These are phyloP conservation scores for Serpula lacrymans DNA, from an alignment of 768 basidiomycete species.

Conservation along the genomic window DNA sequence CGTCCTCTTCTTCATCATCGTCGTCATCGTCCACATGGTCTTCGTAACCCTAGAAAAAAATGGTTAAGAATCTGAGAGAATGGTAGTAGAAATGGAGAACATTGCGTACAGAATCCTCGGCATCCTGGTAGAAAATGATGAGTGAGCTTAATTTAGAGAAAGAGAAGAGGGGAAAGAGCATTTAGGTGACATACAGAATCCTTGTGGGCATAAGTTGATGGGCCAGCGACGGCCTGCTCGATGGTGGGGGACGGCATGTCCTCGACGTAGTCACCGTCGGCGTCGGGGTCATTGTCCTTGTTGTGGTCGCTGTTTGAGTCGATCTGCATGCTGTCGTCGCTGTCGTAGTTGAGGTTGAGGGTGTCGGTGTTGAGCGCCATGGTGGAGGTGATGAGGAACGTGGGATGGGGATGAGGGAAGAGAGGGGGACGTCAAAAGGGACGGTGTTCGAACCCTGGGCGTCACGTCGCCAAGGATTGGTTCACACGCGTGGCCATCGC, in stretches of 20 bases:
- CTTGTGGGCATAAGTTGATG: conserved; percentile 46
- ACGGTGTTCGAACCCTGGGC: not conserved
- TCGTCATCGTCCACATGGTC: conserved; percentile 44
- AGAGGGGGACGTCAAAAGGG: no score
- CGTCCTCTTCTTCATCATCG: conserved; percentile 63
- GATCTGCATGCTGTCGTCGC: conserved; percentile 65
- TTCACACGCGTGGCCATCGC: conserved; percentile 40
- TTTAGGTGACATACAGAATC: conserved; percentile 50
- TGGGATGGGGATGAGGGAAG: conserved; percentile 30
- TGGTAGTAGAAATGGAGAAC: conserved; percentile 13
- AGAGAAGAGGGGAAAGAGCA: conserved; percentile 13
- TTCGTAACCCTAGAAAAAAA: conserved; percentile 60
- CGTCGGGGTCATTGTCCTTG: conserved; percentile 42
- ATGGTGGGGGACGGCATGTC: conserved; percentile 34
- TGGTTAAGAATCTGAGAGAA: conserved; percentile 21
- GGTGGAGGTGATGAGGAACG: conserved; percentile 29
- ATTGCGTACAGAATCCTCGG: conserved; percentile 27
- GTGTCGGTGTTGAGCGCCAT: conserved; percentile 38
- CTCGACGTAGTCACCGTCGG: conserved; percentile 46
- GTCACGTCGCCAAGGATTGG: conserved; percentile 37
- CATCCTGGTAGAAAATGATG: conserved; percentile 15
- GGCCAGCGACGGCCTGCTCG: conserved; percentile 34
- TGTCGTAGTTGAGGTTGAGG: conserved; percentile 53
- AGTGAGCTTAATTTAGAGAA: conserved; percentile 3
- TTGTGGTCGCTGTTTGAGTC: conserved; percentile 52